Evolutionary conservation across 345 rosid species (phyloP).

Genomic region (Cardamine chenopodiifolia): DNA sequence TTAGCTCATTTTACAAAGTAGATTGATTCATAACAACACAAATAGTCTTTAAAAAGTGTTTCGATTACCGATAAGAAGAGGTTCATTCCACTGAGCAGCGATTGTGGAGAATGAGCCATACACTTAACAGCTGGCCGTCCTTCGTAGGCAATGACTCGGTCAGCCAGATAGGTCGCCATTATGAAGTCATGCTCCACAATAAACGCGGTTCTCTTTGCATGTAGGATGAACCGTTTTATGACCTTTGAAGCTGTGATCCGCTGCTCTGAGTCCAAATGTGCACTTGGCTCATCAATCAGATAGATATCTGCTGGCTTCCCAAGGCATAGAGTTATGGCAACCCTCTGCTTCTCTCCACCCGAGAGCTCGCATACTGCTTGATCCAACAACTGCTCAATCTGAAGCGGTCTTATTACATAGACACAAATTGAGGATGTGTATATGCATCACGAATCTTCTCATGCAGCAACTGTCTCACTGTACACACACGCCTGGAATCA

Average conservation of each 20-base stretch:
- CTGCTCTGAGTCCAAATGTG: constrained; percentile 91
- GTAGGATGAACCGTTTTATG: constrained; percentile 88
- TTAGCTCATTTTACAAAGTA: neutral
- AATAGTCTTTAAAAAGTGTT: neutral
- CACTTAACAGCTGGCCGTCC: constrained; percentile 77
- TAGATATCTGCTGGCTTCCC: constrained; percentile 96
- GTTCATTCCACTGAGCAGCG: constrained; percentile 87
- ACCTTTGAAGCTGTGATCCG: constrained; percentile 90
- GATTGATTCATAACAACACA: neutral
- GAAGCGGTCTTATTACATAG: constrained; percentile 92
- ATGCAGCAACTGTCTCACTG: constrained; percentile 80
- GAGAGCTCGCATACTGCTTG: constrained; percentile 52
- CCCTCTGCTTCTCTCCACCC: constrained; percentile 93
- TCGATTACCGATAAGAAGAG: constrained; percentile 71
- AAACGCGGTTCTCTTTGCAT: constrained; percentile 87
- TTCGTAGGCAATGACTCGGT: constrained; percentile 84
- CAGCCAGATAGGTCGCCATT: constrained; percentile 89
- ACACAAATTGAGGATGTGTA: constrained; percentile 79
- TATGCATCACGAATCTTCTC: constrained; percentile 76
- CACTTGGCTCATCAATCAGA: constrained; percentile 90
- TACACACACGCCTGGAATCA: constrained; percentile 60
- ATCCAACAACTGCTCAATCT: constrained; percentile 82
- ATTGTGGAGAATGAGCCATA: constrained; percentile 78
- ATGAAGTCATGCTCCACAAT: constrained; percentile 92
- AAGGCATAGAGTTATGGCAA: constrained; percentile 81